Conservation (phyloP, 208 protist genomes). For the Endotrypanum monterogeii region DNA sequence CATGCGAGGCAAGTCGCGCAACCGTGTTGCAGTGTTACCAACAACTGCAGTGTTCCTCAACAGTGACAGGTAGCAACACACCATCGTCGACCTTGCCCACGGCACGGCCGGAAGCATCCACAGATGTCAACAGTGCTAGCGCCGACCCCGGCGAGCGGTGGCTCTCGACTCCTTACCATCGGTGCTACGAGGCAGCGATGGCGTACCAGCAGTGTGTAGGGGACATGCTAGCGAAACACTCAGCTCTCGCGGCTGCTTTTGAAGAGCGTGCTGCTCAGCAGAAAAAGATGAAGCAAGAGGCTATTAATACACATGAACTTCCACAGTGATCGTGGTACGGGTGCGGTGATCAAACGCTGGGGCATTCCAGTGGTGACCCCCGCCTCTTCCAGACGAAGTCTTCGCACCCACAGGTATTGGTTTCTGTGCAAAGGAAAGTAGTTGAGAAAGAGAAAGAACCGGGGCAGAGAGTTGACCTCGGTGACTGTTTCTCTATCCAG, state of each 20-base stretch:
- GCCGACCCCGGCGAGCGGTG: conserved; percentile 4
- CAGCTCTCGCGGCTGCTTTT: conserved; percentile 43
- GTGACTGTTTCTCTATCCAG: background rate
- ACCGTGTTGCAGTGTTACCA: conserved; percentile 70
- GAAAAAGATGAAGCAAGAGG: conserved; percentile 28
- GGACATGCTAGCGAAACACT: conserved; percentile 52
- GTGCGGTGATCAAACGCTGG: background rate
- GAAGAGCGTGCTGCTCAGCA: conserved; percentile 37
- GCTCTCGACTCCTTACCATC: conserved; percentile 37
- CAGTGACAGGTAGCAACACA: background rate
- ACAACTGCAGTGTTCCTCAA: conserved; percentile 27
- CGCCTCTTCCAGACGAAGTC: background rate
- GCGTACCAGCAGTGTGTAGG: conserved; percentile 66
- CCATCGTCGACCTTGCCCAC: background rate
- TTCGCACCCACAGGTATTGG: background rate
- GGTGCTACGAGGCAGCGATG: conserved; percentile 51
- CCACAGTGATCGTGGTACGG: conserved; percentile 4
- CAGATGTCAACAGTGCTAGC: background rate
- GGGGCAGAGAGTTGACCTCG: background rate
- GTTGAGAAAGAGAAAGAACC: background rate
- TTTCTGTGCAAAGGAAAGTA: background rate
- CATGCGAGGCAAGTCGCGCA: conserved; percentile 54
- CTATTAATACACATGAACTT: conserved; percentile 4
- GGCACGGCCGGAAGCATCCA: background rate
- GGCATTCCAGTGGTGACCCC: background rate